Percentiles rank a stretch among this genome's conserved stretches.
Evolutionary conservation across 805 yeast genomes (phyloP).

Genomic region (Nakazawaea anatomiae): DNA sequence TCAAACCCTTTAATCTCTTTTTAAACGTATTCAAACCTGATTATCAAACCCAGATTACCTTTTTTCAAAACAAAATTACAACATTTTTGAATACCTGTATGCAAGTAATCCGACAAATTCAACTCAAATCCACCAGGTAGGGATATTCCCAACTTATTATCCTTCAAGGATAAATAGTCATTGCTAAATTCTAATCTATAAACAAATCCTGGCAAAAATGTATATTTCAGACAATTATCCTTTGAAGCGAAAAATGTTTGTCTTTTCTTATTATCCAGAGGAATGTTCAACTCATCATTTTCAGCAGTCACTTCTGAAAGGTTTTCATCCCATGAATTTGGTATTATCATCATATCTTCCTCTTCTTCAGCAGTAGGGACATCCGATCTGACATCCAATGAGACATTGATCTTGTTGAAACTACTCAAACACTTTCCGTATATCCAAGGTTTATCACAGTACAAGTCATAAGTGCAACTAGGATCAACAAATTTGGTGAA

Average conservation of each 20-base stretch:
- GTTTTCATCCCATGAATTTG: slow-evolving; percentile 18
- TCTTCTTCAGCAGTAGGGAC: slow-evolving; percentile 12
- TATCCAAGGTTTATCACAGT: slow-evolving; percentile 53
- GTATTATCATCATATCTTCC: neutral
- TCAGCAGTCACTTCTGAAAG: slow-evolving; percentile 14
- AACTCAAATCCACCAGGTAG: slow-evolving; percentile 13
- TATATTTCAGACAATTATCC: slow-evolving; percentile 32
- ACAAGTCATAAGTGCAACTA: slow-evolving; percentile 58
- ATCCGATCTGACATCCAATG: neutral
- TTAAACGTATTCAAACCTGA: slow-evolving; percentile 10
- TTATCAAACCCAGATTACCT: slow-evolving; percentile 4
- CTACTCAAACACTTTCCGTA: slow-evolving; percentile 59
- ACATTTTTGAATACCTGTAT: slow-evolving; percentile 4
- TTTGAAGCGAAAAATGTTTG: slow-evolving; percentile 36
- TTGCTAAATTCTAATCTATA: slow-evolving; percentile 11
- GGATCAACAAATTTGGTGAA: slow-evolving; percentile 57
- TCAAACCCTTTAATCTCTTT: neutral
- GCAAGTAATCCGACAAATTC: slow-evolving; percentile 10
- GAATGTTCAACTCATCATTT: slow-evolving; percentile 22
- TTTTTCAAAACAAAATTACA: slow-evolving; percentile 9
- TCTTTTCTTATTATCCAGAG: slow-evolving; percentile 30
- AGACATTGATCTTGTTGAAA: slow-evolving; percentile 39
- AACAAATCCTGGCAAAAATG: slow-evolving; percentile 21
- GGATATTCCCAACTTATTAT: slow-evolving; percentile 9
- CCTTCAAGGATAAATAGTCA: slow-evolving; percentile 10